Conservation (phyloP, 2,329 filamentous ascomycete genomes). For the Aureobasidium sp. region DNA sequence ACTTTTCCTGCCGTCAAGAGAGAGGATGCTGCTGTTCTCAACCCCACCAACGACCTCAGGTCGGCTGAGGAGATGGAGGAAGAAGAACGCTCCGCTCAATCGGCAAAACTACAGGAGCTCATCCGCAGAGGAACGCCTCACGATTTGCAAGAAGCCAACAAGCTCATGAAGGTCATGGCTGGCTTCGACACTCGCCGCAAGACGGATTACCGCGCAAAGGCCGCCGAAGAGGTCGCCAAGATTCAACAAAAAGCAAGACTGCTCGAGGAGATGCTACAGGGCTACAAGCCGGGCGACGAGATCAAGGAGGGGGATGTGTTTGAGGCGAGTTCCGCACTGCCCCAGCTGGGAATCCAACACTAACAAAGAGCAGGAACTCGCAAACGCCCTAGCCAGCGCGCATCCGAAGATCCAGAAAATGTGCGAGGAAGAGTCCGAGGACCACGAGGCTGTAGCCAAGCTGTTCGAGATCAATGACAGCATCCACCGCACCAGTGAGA, state of each 20-base stretch:
- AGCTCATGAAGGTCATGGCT: slow-evolving; percentile 98
- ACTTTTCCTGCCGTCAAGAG: slow-evolving; percentile 84
- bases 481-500: slow-evolving; percentile 91
- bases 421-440: slow-evolving; percentile 97
- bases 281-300: slow-evolving; percentile 71
- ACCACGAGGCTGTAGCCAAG: slow-evolving; percentile 91
- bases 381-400: slow-evolving; percentile 79
- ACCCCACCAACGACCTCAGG: slow-evolving; percentile 92
- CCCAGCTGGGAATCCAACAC: slow-evolving; percentile 9
- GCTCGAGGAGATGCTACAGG: slow-evolving; percentile 85
- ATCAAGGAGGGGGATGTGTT: slow-evolving; percentile 65
- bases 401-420: slow-evolving; percentile 99
- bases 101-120: slow-evolving; percentile 94
- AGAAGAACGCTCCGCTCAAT: slow-evolving; percentile 89
- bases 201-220: slow-evolving; percentile 96
- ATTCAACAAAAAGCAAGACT: slow-evolving; percentile 93
- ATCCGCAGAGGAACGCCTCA: slow-evolving; percentile 87
- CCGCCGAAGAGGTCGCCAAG: slow-evolving; percentile 87
- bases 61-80: slow-evolving; percentile 98
- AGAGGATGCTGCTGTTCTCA: slow-evolving; percentile 93
- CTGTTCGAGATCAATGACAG: slow-evolving; percentile 97
- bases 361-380: slow-evolving; percentile 60
- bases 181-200: slow-evolving; percentile 93
- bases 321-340: slow-evolving; percentile 45
- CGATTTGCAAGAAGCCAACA: slow-evolving; percentile 92